Evolutionary conservation across 371 early-diverging fungal genomes (phyloP), one percentile per base, ranked within the genome.

Genomic region (Coemansia linderi): DNA sequence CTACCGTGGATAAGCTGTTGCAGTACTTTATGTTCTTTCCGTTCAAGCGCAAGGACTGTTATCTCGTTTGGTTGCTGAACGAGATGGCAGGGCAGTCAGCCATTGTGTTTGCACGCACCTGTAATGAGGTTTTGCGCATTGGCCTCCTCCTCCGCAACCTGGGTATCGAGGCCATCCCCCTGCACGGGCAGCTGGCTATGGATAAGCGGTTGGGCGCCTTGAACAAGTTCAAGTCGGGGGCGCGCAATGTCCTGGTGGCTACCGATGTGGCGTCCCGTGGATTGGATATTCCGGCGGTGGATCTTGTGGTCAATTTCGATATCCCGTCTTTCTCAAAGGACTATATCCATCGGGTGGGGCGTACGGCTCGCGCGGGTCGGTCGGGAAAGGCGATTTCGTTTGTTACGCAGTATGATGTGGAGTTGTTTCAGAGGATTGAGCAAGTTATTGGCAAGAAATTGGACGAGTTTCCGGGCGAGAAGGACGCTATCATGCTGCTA

Each of bases 11-110:
- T 22, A 93, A 93, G 2, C 82, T 99, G 58, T 84, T 93, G 31
- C 99, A 99, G 78, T 93, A 95, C 83, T 98, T 96, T 80, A 75
- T 95, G 65, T 96, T 97, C 81, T 91, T 98, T 85, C 97, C 99
- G 33, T 86, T 94, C 82, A 94, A 94, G 75, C 91, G 91, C 82
- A 99, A 99, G 89, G 95, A 96, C 82, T 87, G 88, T 63, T 95
- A 95, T 82, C 86, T 98, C 63, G 92, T 93, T 15, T 93, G 95
- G 84, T 75, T 96, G 40, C 79, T 96, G 68, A 96, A 95, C 80
- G 96, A 96, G 75, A 82, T 95, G 61, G 92, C 94, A 0, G 96
- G 95, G 9, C 91, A 95, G 69, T 91, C 92, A 37, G 89, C 89
- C 57, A 95, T 97, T 64, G 91, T 96, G 59, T 97, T 96, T 76